A percentile compares a stretch with the other conserved stretches of the same genome.
These are phyloP conservation scores for Fragaria iinumae DNA, from an alignment of 306 rosid species.

Conservation along the genomic window DNA sequence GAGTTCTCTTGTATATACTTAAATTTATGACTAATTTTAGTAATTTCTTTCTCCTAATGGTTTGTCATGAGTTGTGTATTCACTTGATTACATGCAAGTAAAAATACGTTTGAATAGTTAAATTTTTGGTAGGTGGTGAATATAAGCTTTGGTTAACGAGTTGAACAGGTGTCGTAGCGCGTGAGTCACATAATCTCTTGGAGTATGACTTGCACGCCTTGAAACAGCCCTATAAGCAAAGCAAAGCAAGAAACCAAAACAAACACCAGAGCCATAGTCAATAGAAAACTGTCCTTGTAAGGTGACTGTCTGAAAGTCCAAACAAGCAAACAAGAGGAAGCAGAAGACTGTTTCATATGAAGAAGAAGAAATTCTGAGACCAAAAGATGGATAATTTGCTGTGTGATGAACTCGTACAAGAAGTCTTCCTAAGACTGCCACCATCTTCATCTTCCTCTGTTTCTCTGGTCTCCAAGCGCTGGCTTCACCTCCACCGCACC, in stretches of 20 bases:
- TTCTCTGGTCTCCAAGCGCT: conserved; percentile 74
- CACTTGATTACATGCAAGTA: background rate
- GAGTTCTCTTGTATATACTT: too few relatives aligned
- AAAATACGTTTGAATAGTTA: background rate
- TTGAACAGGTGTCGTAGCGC: background rate
- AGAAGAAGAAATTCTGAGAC: background rate
- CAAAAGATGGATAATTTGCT: conserved; percentile 49
- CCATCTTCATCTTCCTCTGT: conserved; percentile 50
- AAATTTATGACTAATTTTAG: too few relatives aligned
- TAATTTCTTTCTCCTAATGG: background rate
- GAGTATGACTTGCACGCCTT: conserved; percentile 21
- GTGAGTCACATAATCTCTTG: background rate
- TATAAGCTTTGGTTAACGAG: background rate
- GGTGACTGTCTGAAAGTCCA: background rate
- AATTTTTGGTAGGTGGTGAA: background rate
- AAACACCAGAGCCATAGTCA: background rate
- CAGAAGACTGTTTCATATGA: background rate
- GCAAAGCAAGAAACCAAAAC: background rate
- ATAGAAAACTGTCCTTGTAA: background rate
- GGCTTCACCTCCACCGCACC: conserved; percentile 76
- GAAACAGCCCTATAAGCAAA: conserved; percentile 32
- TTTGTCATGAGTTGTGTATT: too few relatives aligned
- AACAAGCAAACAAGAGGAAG: background rate
- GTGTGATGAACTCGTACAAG: conserved; percentile 77
- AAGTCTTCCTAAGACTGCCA: conserved; percentile 65